Conservation (phyloP, 2,329 filamentous ascomycete genomes). For the Gnomoniopsis sp. region DNA sequence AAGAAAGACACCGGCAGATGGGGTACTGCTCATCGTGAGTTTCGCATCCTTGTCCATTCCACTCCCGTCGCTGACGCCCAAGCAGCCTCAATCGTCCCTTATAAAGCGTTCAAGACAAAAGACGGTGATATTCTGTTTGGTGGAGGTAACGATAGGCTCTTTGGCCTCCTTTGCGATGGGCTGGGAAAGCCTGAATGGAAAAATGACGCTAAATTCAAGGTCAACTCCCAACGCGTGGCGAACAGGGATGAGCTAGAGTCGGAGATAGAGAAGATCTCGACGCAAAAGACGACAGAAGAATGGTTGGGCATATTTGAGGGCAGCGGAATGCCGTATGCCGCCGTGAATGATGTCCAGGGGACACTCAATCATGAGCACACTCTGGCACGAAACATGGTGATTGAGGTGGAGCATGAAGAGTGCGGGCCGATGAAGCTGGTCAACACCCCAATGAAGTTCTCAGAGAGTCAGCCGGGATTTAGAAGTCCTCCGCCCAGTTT, state of each 20-base stretch:
- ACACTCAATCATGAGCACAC: constrained; percentile 85
- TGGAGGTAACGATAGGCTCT: constrained; percentile 70
- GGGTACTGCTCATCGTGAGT: constrained; percentile 90
- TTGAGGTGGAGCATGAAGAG: constrained; percentile 75
- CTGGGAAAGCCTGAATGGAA: constrained; percentile 59
- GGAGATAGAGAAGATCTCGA: constrained; percentile 73
- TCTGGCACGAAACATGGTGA: constrained; percentile 81
- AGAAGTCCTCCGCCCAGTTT: constrained; percentile 77
- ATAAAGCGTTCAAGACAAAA: constrained; percentile 75
- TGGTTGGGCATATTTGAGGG: constrained; percentile 87
- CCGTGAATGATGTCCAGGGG: constrained; percentile 87
- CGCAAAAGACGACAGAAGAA: constrained; percentile 75
- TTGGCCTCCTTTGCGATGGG: constrained; percentile 60
- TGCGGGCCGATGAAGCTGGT: constrained; percentile 88
- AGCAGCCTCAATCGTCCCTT: constrained; percentile 91
- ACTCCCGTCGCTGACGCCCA: not conserved
- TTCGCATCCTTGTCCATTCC: not conserved
- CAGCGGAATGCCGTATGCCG: constrained; percentile 87
- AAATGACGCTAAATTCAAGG: constrained; percentile 53
- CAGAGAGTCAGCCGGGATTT: constrained; percentile 72
- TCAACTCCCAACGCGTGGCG: constrained; percentile 61
- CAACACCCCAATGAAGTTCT: constrained; percentile 94
- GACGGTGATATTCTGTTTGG: constrained; percentile 70
- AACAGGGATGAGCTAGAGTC: constrained; percentile 75
- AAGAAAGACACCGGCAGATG: constrained; percentile 84